Conservation (phyloP, 495 filamentous ascomycete genomes). For the Arthonia radiata region DNA sequence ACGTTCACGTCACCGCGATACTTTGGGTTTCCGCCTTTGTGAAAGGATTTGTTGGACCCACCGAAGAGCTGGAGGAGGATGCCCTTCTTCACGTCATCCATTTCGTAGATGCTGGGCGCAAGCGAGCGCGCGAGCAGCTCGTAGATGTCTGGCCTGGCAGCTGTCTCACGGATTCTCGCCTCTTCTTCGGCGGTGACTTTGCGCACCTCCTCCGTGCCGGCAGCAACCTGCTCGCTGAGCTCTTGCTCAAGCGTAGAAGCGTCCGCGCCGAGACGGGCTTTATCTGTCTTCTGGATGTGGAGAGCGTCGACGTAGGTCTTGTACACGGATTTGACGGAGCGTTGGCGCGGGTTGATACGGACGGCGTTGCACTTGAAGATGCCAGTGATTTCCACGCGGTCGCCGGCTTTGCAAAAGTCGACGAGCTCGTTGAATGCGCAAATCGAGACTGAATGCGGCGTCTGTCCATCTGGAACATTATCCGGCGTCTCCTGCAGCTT, state of each 20-base stretch:
- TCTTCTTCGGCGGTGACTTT: constrained; percentile 81
- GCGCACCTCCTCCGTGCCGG: constrained; percentile 53
- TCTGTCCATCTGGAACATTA: constrained; percentile 78
- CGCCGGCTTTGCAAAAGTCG: constrained; percentile 92
- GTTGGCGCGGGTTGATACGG: constrained; percentile 80
- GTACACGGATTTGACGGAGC: constrained; percentile 79
- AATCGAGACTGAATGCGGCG: constrained; percentile 91
- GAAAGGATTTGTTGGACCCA: constrained; percentile 94
- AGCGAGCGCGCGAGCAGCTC: constrained; percentile 79
- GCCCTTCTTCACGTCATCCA: constrained; percentile 97
- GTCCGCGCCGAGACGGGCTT: constrained; percentile 78
- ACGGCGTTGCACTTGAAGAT: constrained; percentile 90
- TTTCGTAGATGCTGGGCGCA: constrained; percentile 87
- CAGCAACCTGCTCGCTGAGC: constrained; percentile 46
- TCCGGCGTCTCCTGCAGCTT: constrained; percentile 97
- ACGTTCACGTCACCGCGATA: constrained; percentile 97
- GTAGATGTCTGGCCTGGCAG: constrained; percentile 67
- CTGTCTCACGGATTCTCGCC: constrained; percentile 62
- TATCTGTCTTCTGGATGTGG: constrained; percentile 91
- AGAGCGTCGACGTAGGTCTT: constrained; percentile 94
- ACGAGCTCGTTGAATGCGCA: constrained; percentile 95
- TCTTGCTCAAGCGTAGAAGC: constrained; percentile 72
- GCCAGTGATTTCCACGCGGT: constrained; percentile 84
- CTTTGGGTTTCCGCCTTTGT: constrained; percentile 82
- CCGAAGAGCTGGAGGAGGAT: constrained; percentile 91